These are phyloP conservation scores for Globisporangium carolinianum DNA, from an alignment of 352 stramenopile genomes.

Conservation along the genomic window DNA sequence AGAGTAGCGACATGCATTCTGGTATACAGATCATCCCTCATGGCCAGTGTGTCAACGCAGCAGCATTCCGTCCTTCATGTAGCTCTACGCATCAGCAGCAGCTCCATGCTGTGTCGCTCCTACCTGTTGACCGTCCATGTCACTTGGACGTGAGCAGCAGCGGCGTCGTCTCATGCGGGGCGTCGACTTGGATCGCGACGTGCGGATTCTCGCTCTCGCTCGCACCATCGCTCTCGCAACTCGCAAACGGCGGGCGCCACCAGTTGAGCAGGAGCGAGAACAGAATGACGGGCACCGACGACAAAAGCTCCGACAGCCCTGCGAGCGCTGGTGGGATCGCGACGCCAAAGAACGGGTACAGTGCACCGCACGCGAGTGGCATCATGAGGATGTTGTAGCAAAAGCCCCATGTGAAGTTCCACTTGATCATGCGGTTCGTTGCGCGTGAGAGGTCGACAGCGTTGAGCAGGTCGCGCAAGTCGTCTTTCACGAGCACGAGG, in stretches of 20 bases:
- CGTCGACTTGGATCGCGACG: conserved; percentile 30
- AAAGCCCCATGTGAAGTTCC: conserved; percentile 72
- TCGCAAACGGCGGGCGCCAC: conserved; percentile 44
- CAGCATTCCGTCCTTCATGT: no score
- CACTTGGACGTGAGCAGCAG: conserved; percentile 16
- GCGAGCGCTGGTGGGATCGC: conserved; percentile 61
- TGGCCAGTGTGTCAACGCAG: no score
- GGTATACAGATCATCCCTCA: background rate
- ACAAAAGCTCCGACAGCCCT: conserved; percentile 64
- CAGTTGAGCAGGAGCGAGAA: conserved; percentile 68
- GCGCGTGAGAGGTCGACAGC: conserved; percentile 47
- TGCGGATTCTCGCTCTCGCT: conserved; percentile 13
- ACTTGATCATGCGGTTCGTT: conserved; percentile 64
- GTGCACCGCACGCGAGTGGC: conserved; percentile 56
- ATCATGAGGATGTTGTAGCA: conserved; percentile 75
- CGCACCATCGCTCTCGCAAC: conserved; percentile 6
- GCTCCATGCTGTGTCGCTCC: no score
- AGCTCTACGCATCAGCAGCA: no score
- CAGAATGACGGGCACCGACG: conserved; percentile 71
- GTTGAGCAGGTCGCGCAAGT: conserved; percentile 61
- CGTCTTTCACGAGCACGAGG: conserved; percentile 67
- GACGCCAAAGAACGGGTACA: conserved; percentile 55
- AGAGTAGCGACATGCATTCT: conserved; percentile 3
- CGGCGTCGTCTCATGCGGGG: conserved; percentile 24
- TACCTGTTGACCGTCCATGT: no score